Evolutionary conservation across 371 early-diverging fungal species (phyloP), one percentile per base, ranked within the genome.

Genomic region (Circinella minor): DNA sequence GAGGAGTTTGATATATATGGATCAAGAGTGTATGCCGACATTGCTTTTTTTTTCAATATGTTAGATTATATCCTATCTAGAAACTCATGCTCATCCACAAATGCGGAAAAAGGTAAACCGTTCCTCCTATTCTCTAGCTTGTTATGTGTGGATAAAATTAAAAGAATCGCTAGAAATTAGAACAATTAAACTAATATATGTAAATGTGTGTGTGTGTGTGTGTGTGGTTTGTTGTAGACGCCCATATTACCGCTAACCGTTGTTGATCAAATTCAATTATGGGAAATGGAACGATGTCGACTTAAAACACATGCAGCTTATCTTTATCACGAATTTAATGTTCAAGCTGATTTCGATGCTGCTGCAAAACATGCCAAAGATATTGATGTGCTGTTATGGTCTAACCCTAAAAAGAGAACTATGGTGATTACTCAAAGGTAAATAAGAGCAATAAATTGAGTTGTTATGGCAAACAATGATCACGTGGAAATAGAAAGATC

Each of bases 201-300:
- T 27, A 27, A 27, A 27, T 27, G 2, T 27, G 2, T 27, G 2
- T 27, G 27, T 27, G 2, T 27, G 2, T 27, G 27, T 27, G 27
- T 27, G 27, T 27, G 27, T 27, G 27, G 27, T 27, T 27, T 27
- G 27, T 27, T 2, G 2, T 74, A 89, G 83, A 79, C 80, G 4
- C 96, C 96, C 0, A 81, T 95, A n/a, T 73, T 99, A 57, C 99
- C 99, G 0, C 72, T 91, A 14, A 97, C 98, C 1, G 96, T 99
- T 4, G 88, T 95, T 0, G 99, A 98, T 82, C 99, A 99, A 81
- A 94, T 99, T 39, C 85, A 93, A 46, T 80, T 99, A 67, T 99
- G 99, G 99, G 99, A 99, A 79, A 90, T 93, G 81, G 99, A 99
- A 77, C 88, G 94, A 72, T 95, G 99, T 71, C 86, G 99, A 37